Conservation (phyloP, 441 rosid genomes). For the Gossypium lobatum region DNA sequence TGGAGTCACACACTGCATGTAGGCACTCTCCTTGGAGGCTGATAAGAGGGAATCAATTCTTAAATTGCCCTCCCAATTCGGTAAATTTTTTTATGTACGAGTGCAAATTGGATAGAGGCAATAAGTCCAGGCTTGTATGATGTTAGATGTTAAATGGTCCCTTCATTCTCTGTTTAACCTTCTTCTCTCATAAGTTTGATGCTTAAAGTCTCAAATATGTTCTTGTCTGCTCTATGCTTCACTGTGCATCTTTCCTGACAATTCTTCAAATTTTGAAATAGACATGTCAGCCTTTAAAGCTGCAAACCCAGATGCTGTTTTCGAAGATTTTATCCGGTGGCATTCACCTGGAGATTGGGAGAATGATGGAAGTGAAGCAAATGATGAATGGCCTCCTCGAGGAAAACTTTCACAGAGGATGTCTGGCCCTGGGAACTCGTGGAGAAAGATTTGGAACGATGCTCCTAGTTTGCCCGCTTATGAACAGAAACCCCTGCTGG, state of each 20-base stretch:
- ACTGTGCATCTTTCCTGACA: background rate
- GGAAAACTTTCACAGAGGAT: conserved; percentile 85
- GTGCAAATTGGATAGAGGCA: background rate
- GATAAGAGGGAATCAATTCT: background rate
- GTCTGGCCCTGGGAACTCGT: conserved; percentile 85
- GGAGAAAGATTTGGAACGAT: conserved; percentile 88
- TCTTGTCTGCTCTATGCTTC: background rate
- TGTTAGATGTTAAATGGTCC: background rate
- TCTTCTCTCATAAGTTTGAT: background rate
- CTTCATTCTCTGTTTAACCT: background rate
- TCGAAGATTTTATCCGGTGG: conserved; percentile 98
- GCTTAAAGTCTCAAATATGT: background rate
- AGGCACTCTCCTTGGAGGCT: background rate
- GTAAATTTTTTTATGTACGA: background rate
- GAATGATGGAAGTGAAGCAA: conserved; percentile 32
- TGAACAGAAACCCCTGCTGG: conserved; percentile 87
- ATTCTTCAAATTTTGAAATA: conserved; percentile 26
- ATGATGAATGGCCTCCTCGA: conserved; percentile 75
- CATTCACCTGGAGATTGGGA: conserved; percentile 99
- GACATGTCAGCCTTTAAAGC: conserved; percentile 99
- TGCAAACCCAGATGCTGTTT: conserved; percentile 87
- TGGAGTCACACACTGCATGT: background rate
- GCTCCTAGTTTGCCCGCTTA: conserved; percentile 71
- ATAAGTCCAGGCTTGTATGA: background rate
- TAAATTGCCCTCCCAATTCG: background rate